Percentiles rank a stretch among this genome's conserved stretches.
phyloP scores from a whole-genome alignment of 257 asterid genomes.

The Prunella vulgaris region DNA sequence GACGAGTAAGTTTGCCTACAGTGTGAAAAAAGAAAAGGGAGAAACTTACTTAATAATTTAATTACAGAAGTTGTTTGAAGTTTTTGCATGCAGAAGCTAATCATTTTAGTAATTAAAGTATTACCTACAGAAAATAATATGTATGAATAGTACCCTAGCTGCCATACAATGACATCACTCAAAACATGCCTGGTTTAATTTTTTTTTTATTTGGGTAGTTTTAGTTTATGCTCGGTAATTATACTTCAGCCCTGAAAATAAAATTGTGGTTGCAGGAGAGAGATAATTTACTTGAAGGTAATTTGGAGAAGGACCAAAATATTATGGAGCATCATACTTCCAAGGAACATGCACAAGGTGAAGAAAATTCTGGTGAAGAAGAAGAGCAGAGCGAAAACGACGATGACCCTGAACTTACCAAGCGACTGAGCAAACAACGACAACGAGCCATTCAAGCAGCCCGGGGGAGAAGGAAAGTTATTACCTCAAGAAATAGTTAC shows the following conservation, averaged over 20 bases:
- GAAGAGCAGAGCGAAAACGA: conserved; percentile 29
- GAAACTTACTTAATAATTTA: too few species aligned
- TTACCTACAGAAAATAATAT: too few species aligned
- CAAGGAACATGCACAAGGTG: conserved; percentile 18
- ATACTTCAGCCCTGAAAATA: conserved; percentile 13
- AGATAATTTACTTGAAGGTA: conserved; percentile 17
- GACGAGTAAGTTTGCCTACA: too few species aligned
- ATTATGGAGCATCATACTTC: neutral
- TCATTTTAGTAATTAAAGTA: too few species aligned
- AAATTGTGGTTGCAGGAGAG: conserved; percentile 40
- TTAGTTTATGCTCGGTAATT: neutral
- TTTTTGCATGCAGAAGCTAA: too few species aligned
- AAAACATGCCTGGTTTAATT: too few species aligned
- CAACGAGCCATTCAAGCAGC: conserved; percentile 69
- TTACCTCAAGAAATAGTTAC: conserved; percentile 64
- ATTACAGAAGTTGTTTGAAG: too few species aligned
- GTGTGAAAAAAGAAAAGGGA: too few species aligned
- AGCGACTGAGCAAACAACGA: conserved; percentile 63
- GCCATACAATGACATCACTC: too few species aligned
- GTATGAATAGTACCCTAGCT: too few species aligned
- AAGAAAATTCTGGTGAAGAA: conserved; percentile 16
- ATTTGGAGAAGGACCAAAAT: conserved; percentile 1
- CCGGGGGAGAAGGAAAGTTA: conserved; percentile 56
- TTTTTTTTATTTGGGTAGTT: too few species aligned
- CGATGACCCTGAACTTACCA: conserved; percentile 54